phyloP scores from a whole-genome alignment of 768 basidiomycete genomes.

The Boletus huronensis region DNA sequence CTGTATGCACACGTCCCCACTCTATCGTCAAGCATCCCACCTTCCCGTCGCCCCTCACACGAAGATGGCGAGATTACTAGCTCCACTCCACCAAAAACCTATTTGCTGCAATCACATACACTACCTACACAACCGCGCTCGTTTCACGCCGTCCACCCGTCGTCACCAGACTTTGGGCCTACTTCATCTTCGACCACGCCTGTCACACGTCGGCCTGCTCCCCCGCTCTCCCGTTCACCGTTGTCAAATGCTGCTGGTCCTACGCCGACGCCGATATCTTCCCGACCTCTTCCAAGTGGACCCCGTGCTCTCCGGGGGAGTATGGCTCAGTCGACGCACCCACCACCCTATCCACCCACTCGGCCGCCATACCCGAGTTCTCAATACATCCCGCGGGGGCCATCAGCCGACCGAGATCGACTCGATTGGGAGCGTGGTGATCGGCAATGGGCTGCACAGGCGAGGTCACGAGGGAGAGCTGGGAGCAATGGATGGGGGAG shows the following conservation, averaged over 20 bases:
- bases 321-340: slow-evolving; percentile 21
- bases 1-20: background rate
- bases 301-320: slow-evolving; percentile 38
- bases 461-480: slow-evolving; percentile 32
- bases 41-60: slow-evolving; percentile 36
- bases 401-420: slow-evolving; percentile 50
- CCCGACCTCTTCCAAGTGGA: slow-evolving; percentile 38
- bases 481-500: slow-evolving; percentile 37
- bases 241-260: slow-evolving; percentile 22
- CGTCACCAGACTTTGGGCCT: slow-evolving; percentile 25
- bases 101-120: slow-evolving; percentile 39
- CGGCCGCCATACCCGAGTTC: slow-evolving; percentile 26
- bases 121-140: slow-evolving; percentile 50
- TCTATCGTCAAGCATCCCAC: slow-evolving; percentile 9
- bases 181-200: slow-evolving; percentile 20
- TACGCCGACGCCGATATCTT: slow-evolving; percentile 20
- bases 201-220: slow-evolving; percentile 29
- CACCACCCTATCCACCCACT: slow-evolving; percentile 14
- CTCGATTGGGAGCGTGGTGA: slow-evolving; percentile 45
- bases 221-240: slow-evolving; percentile 31
- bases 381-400: slow-evolving; percentile 46
- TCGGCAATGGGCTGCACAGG: slow-evolving; percentile 29
- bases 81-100: slow-evolving; percentile 34
- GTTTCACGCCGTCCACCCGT: slow-evolving; percentile 31
- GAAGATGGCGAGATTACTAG: slow-evolving; percentile 54